Evolutionary conservation across 2,329 filamentous ascomycete genomes (phyloP).

Genomic region (Phoma sp.): DNA sequence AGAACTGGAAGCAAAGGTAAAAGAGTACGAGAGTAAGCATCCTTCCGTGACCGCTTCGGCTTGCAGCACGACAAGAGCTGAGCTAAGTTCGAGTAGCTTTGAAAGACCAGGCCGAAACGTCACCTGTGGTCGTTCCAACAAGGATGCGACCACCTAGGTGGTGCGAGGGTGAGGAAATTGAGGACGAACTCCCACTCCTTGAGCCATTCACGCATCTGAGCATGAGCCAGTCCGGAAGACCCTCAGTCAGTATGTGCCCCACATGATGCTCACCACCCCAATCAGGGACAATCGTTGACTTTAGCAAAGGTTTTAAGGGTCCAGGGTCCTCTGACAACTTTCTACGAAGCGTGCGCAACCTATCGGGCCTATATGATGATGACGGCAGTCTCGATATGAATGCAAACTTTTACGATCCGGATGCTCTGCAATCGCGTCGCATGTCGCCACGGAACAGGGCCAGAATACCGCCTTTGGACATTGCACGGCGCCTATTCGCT

Average conservation of each 20-base stretch:
- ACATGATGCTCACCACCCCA: neutral
- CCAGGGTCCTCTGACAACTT: slow-evolving; percentile 9
- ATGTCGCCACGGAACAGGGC: neutral
- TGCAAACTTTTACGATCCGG: slow-evolving; percentile 9
- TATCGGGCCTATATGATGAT: slow-evolving; percentile 7
- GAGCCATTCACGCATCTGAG: slow-evolving; percentile 8
- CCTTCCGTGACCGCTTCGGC: neutral
- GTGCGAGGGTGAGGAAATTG: slow-evolving; percentile 2
- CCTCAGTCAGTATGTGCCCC: slow-evolving; percentile 3
- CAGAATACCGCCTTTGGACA: slow-evolving; percentile 5
- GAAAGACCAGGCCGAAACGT: neutral
- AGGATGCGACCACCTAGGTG: neutral
- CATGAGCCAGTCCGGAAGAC: slow-evolving; percentile 1
- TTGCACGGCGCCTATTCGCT: slow-evolving; percentile 7
- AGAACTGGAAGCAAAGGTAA: slow-evolving; percentile 2
- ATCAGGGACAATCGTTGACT: neutral
- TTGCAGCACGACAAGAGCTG: neutral
- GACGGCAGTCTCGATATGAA: slow-evolving; percentile 5
- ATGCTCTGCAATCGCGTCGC: slow-evolving; percentile 10
- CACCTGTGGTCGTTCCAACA: neutral
- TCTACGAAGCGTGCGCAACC: slow-evolving; percentile 6
- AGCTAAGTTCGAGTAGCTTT: neutral
- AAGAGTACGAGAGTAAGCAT: neutral
- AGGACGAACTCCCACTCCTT: slow-evolving; percentile 6
- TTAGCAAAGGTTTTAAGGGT: slow-evolving; percentile 1